Base-by-base conservation (phyloP, 164 flowering plant genomes). In the Taxillus chinensis region DNA sequence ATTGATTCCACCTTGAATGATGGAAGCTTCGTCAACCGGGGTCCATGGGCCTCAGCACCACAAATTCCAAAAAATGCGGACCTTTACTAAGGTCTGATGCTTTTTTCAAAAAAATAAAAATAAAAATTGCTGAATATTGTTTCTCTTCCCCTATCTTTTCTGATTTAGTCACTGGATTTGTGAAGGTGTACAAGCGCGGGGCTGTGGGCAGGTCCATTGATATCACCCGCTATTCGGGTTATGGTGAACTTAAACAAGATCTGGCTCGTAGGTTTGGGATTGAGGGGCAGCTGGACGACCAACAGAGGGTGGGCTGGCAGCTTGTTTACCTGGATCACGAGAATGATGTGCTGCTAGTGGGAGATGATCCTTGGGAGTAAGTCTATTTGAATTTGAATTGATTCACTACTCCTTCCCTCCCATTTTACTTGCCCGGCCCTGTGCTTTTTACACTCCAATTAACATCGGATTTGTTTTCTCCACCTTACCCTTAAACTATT, bases 351-450 rank as follows among this genome's bases (percentile, higher is more conserved):
- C 72, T 93, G 63, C 87, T 93, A 16, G 92, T 93, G 4, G 99
- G 99, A 10, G 99, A 93, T 71, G 99, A 93, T 66, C 99, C 99
- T 50, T 93, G 99, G 99, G 96, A 90, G 99, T 93, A 90, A 79
- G 97, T 80, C 56, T 66, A 2, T 16, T 11, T 17, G 52, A 43
- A 43, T 43, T 43, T 43, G 7, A 6, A 6, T 43, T 43, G 7
- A 6, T 9, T 43, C 2, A 27, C 27, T 27, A 2, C 27, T 27
- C 27, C 27, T 27, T 27, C 27, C 27, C 27, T 27, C 27, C 27
- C 27, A 27, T 27, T 27, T 27, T 27, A 27, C 27, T 27, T 27
- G 27, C 27, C n/a, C n/a, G n/a, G n/a, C n/a, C n/a, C 27, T 27
- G 1, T 27, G 5, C 52, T 49, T 3, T 49, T 5, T 49, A 43